phyloP scores from a whole-genome alignment of 768 basidiomycete genomes.

The Pisolithus sp. region DNA sequence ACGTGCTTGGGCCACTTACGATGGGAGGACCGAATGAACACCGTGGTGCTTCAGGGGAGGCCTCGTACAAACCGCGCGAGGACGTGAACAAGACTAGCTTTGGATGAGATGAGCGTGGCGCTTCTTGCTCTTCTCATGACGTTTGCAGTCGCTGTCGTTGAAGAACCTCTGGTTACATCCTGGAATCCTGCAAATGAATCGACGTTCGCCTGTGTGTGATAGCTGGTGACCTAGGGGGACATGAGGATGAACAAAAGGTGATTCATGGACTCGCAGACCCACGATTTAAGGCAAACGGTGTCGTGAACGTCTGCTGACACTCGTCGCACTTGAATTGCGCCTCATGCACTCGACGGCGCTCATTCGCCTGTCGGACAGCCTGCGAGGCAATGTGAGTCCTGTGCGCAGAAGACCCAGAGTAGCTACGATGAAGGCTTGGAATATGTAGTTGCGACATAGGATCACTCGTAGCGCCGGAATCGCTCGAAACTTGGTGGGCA shows the following conservation, averaged over 20 bases:
- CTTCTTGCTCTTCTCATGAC: constrained; percentile 26
- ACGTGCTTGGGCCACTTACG: background rate
- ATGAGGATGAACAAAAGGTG: constrained; percentile 1
- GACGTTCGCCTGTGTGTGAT: constrained; percentile 24
- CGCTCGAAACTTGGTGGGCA: background rate
- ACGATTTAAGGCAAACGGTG: constrained; percentile 28
- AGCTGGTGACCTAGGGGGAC: constrained; percentile 20
- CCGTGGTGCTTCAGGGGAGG: background rate
- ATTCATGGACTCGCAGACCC: constrained; percentile 2
- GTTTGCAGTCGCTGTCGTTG: constrained; percentile 29
- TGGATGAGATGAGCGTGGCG: constrained; percentile 7
- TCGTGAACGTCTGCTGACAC: constrained; percentile 24
- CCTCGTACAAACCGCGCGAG: constrained; percentile 1
- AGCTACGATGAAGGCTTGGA: background rate
- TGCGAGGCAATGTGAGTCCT: constrained; percentile 22
- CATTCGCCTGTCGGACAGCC: constrained; percentile 28
- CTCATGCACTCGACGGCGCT: constrained; percentile 24
- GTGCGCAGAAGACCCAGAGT: constrained; percentile 4
- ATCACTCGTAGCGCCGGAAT: background rate
- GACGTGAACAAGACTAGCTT: background rate
- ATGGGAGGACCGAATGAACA: background rate
- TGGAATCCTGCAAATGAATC: constrained; percentile 16
- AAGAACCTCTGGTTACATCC: constrained; percentile 25
- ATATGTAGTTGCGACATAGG: background rate
- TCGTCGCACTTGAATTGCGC: constrained; percentile 14